Evolutionary conservation across 2,329 filamentous ascomycete genomes (phyloP), one percentile per base, ranked within the genome.

Genomic region (Aschersonia sp.): DNA sequence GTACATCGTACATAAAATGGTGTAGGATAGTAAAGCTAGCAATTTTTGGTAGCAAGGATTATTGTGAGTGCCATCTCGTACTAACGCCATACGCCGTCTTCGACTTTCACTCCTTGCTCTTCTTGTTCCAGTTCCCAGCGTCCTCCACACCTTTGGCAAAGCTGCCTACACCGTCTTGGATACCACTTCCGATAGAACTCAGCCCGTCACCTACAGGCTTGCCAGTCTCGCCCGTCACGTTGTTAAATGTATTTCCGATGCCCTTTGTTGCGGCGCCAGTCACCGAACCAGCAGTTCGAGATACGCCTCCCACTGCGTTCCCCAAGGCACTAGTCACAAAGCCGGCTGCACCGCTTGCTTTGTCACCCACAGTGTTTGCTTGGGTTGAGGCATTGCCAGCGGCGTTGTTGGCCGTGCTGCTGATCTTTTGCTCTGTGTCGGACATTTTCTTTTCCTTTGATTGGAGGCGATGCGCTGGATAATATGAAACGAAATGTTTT

Each of bases 121-220:
- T 52, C 50, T 62, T 67, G 63, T 73, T 74, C 74, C 75, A 78
- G 57, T 78, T 61, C 4, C 77, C 76, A 9, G 76, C 76, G 55
- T 78, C 65, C 61, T 79, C 75, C 6, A 75, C 69, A 0, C 76
- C 75, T 60, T 73, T 69, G 11, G 71, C 69, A 2, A 78, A 65
- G 44, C 61, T 63, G 42, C 65, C 63, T 39, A 68, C 60, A 2
- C 73, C 78, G 43, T 67, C 64, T 62, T 79, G 68, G 2, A 81
- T 53, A 0, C 76, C 76, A 2, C 67, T 70, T 5, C 74, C 74
- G 6, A 76, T 56, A 53, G 68, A 73, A 6, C 69, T 66, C 10
- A 81, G 48, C 2, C 68, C 75, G 54, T 81, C 72, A 6, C 77
- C 77, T 1, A 81, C 56, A 1, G 75, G 73, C 48, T 68, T 69